Base-by-base conservation (phyloP, 2,329 filamentous ascomycete species). In the Sporothrix pseudoabietina region DNA sequence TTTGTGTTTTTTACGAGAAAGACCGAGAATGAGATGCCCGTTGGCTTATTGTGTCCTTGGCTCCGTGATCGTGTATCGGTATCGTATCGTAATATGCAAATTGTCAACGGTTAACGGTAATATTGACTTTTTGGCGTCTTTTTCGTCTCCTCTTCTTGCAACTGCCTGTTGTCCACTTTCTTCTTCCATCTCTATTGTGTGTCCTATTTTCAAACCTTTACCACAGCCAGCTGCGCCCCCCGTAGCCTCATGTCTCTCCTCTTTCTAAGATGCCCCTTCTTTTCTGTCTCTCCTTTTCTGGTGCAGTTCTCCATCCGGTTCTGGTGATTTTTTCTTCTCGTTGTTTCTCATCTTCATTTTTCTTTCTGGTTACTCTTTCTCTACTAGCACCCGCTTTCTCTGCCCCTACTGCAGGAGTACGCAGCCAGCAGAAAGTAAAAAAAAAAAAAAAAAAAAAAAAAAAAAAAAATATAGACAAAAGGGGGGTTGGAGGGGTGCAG, bases 181-280 rank as follows among this genome's bases (percentile, higher is more conserved):
- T 35, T 12, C 22, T 22, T 41, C 3, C 4, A 22, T 39, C 19
- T 6, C 39, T 41, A 41, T n/a, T 12, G 8, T 22, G 14, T 63
- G 32, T 1, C 1, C 32, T 41, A 39, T 63, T 22, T 63, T 63
- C 32, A 41, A 41, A n/a, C 35, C n/a, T n/a, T 41, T 16, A 22
- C 32, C 8, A 41, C 57, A 32, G 10, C 32, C 57, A 63, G 57
- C 8, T 41, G 41, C 32, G 57, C n/a, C n/a, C 32, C 22, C 32
- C 35, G 57, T 32, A 63, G 30, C 32, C 57, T 39, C 57, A 63
- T 63, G 57, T 41, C 57, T 41, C 57, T 63, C 32, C n/a, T 44
- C n/a, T 44, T 22, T 44, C 22, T 57, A 32, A 44, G n/a, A 44
- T 47, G 9, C 12, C 61, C 61, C 4, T 22, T 66, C 39, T 22